phyloP scores from a whole-genome alignment of 2,329 filamentous ascomycete species.

The Lojkania enalia region DNA sequence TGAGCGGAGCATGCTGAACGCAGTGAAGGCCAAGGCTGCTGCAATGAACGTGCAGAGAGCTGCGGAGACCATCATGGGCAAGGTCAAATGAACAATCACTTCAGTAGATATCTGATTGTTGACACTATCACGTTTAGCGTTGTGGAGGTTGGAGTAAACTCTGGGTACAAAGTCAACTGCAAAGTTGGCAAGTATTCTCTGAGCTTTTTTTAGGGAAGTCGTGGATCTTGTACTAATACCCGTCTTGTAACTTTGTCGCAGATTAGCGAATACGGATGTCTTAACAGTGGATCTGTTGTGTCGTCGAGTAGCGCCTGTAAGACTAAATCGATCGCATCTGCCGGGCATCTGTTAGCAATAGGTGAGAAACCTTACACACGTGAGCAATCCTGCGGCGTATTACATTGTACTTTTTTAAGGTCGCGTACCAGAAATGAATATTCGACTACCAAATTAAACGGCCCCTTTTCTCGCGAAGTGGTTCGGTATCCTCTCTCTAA shows the following conservation, averaged over 20 bases:
- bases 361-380: too few relatives aligned
- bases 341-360: too few relatives aligned
- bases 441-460: too few relatives aligned
- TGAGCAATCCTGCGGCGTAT: too few relatives aligned
- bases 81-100: conserved; percentile 67
- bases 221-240: background rate
- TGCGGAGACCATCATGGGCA: conserved; percentile 93
- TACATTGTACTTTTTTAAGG: too few relatives aligned
- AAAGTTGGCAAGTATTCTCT: background rate
- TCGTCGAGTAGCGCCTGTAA: too few relatives aligned
- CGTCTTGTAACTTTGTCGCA: background rate
- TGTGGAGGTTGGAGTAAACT: too few relatives aligned
- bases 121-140: background rate
- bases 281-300: background rate
- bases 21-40: conserved; percentile 85
- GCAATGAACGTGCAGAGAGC: conserved; percentile 80
- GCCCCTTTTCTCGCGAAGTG: too few relatives aligned
- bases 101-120: background rate
- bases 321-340: too few relatives aligned
- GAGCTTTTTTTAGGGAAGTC: background rate
- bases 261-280: conserved; percentile 14
- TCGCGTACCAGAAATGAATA: too few relatives aligned
- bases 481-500: too few relatives aligned
- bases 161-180: background rate
- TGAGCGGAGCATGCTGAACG: conserved; percentile 84